Percentiles rank a stretch among this genome's conserved stretches.
phyloP scores from a whole-genome alignment of 1,284 basidiomycete species.

The Fomitopsis palustris region DNA sequence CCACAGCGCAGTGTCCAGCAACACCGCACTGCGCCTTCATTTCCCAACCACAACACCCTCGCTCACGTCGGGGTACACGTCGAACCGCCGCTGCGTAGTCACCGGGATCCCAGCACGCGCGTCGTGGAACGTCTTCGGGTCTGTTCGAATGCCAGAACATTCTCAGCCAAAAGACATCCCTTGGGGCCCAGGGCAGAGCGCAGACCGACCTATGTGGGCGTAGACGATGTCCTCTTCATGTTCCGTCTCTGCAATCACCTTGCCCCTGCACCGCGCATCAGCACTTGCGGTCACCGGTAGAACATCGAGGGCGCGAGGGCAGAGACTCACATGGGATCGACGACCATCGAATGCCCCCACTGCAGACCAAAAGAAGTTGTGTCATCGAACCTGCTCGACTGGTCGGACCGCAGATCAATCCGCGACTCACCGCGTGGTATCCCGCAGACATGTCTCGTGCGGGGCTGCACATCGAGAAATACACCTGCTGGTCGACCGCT shows the following conservation, averaged over 20 bases:
- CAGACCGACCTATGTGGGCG: constrained; percentile 72
- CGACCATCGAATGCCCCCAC: constrained; percentile 90
- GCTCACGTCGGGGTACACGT: constrained; percentile 83
- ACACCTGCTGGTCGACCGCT: constrained; percentile 96
- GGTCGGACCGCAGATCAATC: not conserved
- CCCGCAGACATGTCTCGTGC: constrained; percentile 79
- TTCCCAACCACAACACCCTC: constrained; percentile 11
- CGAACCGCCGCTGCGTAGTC: constrained; percentile 85
- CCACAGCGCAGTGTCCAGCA: not conserved
- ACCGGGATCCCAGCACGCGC: constrained; percentile 85
- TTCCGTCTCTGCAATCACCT: constrained; percentile 73
- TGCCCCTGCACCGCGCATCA: constrained; percentile 52
- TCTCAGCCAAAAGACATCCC: constrained; percentile 6
- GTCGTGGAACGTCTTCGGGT: constrained; percentile 64
- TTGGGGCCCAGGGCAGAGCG: not conserved
- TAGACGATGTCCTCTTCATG: constrained; percentile 83
- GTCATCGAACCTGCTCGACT: not conserved
- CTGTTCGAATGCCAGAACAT: constrained; percentile 36
- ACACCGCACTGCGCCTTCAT: not conserved
- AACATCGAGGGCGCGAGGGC: not conserved
- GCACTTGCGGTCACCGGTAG: not conserved
- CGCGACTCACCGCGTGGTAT: constrained; percentile 77
- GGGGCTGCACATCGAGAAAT: constrained; percentile 93
- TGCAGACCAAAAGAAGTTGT: constrained; percentile 28
- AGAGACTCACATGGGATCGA: constrained; percentile 78